These are phyloP conservation scores for Kregervanrija delftensis DNA, from an alignment of 805 yeast species.

Conservation along the genomic window DNA sequence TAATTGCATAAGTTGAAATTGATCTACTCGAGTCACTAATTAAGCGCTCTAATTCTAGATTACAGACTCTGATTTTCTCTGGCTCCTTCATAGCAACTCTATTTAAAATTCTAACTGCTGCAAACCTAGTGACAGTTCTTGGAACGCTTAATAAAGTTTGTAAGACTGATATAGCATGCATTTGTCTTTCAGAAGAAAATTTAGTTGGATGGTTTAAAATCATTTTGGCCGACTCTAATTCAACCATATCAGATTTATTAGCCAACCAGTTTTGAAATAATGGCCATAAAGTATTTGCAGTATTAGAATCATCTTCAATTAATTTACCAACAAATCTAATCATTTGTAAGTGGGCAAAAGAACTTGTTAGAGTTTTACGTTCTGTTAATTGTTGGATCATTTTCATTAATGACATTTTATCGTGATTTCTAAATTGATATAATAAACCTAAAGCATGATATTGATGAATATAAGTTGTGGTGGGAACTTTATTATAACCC, in stretches of 20 bases:
- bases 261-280: slow-evolving; percentile 64
- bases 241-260: slow-evolving; percentile 83
- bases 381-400: slow-evolving; percentile 70
- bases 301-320: slow-evolving; percentile 62
- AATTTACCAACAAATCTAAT: slow-evolving; percentile 75
- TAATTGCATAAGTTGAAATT: slow-evolving; percentile 93
- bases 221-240: slow-evolving; percentile 84
- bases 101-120: slow-evolving; percentile 87
- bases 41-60: slow-evolving; percentile 76
- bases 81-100: slow-evolving; percentile 78
- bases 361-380: slow-evolving; percentile 59
- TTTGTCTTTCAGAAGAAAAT: slow-evolving; percentile 57
- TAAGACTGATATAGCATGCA: slow-evolving; percentile 64
- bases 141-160: slow-evolving; percentile 80
- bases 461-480: slow-evolving; percentile 78
- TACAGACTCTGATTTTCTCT: slow-evolving; percentile 70
- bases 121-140: slow-evolving; percentile 81
- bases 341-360: slow-evolving; percentile 79
- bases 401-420: slow-evolving; percentile 89
- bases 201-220: slow-evolving; percentile 44
- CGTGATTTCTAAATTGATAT: slow-evolving; percentile 82
- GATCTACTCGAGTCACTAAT: slow-evolving; percentile 87
- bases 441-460: slow-evolving; percentile 92
- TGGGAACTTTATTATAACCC: slow-evolving; percentile 48
- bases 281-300: slow-evolving; percentile 53